Evolutionary conservation across 1,284 basidiomycete species (phyloP).

Genomic region (Malassezia japonica): DNA sequence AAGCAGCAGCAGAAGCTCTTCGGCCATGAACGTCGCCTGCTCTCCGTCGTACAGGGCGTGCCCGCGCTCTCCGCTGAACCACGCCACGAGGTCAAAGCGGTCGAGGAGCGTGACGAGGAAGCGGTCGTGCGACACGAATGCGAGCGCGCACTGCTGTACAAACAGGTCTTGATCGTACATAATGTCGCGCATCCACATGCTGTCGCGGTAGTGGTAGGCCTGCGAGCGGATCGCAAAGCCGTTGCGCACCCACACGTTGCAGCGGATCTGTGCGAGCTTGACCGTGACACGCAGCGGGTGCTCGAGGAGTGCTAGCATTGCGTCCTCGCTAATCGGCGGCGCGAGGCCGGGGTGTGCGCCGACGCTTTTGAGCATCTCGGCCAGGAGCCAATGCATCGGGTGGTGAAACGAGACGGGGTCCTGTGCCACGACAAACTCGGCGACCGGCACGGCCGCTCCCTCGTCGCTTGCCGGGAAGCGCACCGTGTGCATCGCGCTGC

Average conservation of each 20-base stretch:
- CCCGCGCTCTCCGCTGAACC: conserved; percentile 57
- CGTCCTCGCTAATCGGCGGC: conserved; percentile 18
- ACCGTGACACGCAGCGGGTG: conserved; percentile 42
- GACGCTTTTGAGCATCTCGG: conserved; percentile 67
- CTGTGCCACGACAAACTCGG: conserved; percentile 51
- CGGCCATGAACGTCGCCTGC: conserved; percentile 74
- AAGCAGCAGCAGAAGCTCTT: conserved; percentile 80
- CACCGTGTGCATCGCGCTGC: conserved; percentile 50
- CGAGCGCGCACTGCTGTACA: conserved; percentile 67
- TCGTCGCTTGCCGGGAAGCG: conserved; percentile 54
- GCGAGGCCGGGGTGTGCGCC: neutral
- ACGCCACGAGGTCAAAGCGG: conserved; percentile 70
- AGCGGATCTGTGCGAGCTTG: conserved; percentile 78
- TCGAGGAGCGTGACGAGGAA: conserved; percentile 79
- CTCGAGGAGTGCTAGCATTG: conserved; percentile 31
- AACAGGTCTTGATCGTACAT: conserved; percentile 96
- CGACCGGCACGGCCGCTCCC: conserved; percentile 52
- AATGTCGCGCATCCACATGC: conserved; percentile 74
- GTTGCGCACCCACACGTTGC: conserved; percentile 94
- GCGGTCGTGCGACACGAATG: conserved; percentile 64
- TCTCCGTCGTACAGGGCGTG: conserved; percentile 56
- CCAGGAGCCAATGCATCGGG: conserved; percentile 80
- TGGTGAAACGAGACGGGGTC: conserved; percentile 70
- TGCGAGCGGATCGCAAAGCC: conserved; percentile 91
- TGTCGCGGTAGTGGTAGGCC: conserved; percentile 91